A percentile compares a stretch with the other conserved stretches of the same genome.
Evolutionary conservation across 2,329 filamentous ascomycete genomes (phyloP).

Genomic region (Trichoderma citrinoviride): DNA sequence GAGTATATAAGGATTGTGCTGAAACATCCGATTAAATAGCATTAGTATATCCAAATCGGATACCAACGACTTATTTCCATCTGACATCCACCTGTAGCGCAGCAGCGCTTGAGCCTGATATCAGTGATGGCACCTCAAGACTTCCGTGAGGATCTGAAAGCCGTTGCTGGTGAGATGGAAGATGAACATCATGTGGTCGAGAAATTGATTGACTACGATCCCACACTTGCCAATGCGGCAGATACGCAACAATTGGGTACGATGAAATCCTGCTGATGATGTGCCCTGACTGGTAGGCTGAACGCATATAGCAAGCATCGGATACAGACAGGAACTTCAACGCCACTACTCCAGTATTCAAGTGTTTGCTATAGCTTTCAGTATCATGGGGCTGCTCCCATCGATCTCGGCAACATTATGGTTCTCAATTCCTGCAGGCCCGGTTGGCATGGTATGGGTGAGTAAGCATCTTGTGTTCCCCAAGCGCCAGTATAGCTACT

Average conservation of each 20-base stretch:
- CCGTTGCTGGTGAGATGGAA: neutral
- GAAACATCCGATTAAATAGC: neutral
- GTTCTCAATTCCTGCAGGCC: conserved; percentile 4
- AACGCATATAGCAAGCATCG: neutral
- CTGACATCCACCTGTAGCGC: neutral
- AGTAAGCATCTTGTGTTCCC: neutral
- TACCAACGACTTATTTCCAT: neutral
- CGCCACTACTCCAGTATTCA: conserved; percentile 8
- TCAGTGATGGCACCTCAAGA: neutral
- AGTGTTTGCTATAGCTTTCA: conserved; percentile 8
- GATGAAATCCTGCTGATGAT: neutral
- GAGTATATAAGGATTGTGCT: neutral
- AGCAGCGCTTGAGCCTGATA: neutral
- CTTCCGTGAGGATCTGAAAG: neutral
- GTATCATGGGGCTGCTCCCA: conserved; percentile 3
- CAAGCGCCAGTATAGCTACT: neutral
- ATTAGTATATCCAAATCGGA: neutral
- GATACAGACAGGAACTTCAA: conserved; percentile 1
- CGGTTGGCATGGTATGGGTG: conserved; percentile 12
- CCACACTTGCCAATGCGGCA: neutral
- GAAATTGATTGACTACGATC: neutral
- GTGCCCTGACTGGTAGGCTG: neutral
- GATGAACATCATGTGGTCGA: neutral
- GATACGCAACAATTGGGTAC: conserved; percentile 5
- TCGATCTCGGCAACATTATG: conserved; percentile 7